Evolutionary conservation across 805 yeast species (phyloP), one percentile per base, ranked within the genome.

Genomic region (Ogataea paraovalis): DNA sequence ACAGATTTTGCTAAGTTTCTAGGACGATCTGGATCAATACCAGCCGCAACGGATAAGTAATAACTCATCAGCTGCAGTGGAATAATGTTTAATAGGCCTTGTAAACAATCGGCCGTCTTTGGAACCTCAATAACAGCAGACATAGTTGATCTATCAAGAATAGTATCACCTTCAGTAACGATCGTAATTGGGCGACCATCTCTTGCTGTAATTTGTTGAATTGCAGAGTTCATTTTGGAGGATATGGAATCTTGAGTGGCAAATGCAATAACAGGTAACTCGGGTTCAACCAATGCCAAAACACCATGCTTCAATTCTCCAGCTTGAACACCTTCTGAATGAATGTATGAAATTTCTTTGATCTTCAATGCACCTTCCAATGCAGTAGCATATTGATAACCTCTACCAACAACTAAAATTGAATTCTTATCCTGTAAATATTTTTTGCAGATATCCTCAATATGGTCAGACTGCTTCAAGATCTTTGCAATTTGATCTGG

Each of bases 231-330:
- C 54, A 87, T 95, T 74, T 92, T 91, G 52, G 98, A 96, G 78
- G 92, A 90, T 59, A 94, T 79, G 14, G 97, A 87, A 71, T 94
- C 99, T 65, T 95, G 82, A 5, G 99, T 92, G 45, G 97, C 98
- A 66, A 94, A 83, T 3, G 96, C 96, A 69, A 94, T 85, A 57
- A 94, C 88, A 51, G 99, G 99, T 65, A 94, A 75, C 53, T 85
- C 76, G 59, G 87, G 96, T 70, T 94, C 99, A 50, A 94, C 97
- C 50, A 94, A 78, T 7, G 99, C 99, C 62, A 94, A 79, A 28
- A 89, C 96, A 72, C 99, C 99, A 66, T 94, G 99, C 70, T 94
- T 94, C 71, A 94, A 82, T 72, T 94, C 99, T 68, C 99, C 99
- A 20, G 99, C 99, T 56, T 94, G 82, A 45, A 94, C 96, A 75